Base-by-base conservation (phyloP, 306 rosid genomes). In the Quercus aquifolioides region DNA sequence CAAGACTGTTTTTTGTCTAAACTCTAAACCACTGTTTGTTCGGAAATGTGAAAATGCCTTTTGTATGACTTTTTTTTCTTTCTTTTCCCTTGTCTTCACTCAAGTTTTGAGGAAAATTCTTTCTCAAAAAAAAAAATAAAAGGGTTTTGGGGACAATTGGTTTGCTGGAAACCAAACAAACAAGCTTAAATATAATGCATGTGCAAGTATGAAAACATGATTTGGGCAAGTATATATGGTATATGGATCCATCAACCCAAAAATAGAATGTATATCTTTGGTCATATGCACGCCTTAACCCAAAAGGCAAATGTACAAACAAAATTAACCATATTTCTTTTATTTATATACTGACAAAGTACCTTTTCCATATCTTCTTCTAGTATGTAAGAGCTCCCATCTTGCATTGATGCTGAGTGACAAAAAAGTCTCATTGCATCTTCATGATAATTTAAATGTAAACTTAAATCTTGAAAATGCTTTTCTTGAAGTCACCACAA, bases 401-500 rank as follows among this genome's bases (percentile, higher is more conserved):
- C 71, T 2, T 15, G 68, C 71, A 87, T 20, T 17, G 73, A 57
- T 41, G 86, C 86, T 5, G 85, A 69, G 33, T 62, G 77, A 9
- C 14, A 55, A 33, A 87, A 76, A 73, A 87, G 84, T 25, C 56
- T 35, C 74, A 17, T 62, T 23, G 90, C 77, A 58, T 84, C 84
- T 49, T 31, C 21, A 5, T 68, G 46, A 52, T 20, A 87, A 43
- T 21, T 33, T 3, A 59, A 84, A 84, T 0, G 43, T 3, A 21
- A 70, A 38, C 14, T 77, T 58, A 62, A 78, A 84, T 38, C 51
- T 68, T 28, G 59, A 38, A 33, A 87, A 64, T 38, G 19, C 38
- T 5, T 6, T 78, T 54, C 86, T 65, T 21, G 88, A 87, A 15
- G 88, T 87, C 54, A 84, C 90, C 84, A 87, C 55, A 69, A 84